phyloP scores from a whole-genome alignment of 257 asterid species.

The Primulina eburnea region DNA sequence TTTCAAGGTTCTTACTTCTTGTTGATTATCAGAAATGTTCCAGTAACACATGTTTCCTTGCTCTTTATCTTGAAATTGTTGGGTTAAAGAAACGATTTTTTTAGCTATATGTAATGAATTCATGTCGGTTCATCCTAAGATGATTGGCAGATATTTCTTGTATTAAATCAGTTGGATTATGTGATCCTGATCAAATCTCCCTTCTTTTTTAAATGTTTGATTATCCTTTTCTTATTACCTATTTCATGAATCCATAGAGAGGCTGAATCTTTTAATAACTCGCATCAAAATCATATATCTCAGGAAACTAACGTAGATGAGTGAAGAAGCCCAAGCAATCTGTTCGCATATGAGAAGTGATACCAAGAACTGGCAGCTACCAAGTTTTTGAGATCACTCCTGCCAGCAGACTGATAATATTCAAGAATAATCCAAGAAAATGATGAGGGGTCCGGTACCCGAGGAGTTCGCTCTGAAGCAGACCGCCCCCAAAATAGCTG shows the following conservation, averaged over 20 bases:
- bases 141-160: background rate
- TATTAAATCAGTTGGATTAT: background rate
- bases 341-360: background rate
- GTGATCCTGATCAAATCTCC: no score
- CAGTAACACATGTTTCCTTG: background rate
- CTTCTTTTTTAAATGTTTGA: background rate
- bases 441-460: slow-evolving; percentile 39
- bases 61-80: background rate
- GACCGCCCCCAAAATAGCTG: slow-evolving; percentile 73
- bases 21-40: background rate
- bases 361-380: background rate
- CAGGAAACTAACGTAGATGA: background rate
- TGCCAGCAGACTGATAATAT: background rate
- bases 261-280: no score
- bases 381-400: background rate
- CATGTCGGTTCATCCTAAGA: no score
- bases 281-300: no score
- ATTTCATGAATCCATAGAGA: no score
- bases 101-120: no score
- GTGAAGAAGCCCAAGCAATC: background rate
- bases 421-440: slow-evolving; percentile 25
- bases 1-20: background rate
- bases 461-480: slow-evolving; percentile 75
- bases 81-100: background rate
- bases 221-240: no score